Percentiles rank a stretch among this genome's conserved stretches.
Conservation (phyloP, 176 grass and related monocot species). For the Triticum turgidum region DNA sequence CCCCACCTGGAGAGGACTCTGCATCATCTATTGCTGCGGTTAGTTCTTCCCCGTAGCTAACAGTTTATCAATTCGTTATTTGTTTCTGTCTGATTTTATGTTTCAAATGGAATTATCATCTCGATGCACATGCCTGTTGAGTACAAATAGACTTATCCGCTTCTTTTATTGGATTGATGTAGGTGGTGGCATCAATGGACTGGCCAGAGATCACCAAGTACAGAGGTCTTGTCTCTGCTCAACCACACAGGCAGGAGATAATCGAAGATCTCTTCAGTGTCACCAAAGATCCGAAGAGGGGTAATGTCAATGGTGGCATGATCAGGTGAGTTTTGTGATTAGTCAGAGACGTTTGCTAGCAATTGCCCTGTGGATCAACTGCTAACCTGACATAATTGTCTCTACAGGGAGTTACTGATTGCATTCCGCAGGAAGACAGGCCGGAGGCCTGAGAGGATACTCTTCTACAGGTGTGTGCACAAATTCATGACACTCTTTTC, state of each 20-base stretch:
- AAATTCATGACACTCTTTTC: background rate
- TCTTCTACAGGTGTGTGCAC: slow-evolving; percentile 58
- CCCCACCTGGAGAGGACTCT: slow-evolving; percentile 73
- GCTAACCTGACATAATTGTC: slow-evolving; percentile 8
- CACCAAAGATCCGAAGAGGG: slow-evolving; percentile 32
- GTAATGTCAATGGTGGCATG: slow-evolving; percentile 38
- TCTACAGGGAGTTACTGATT: slow-evolving; percentile 52
- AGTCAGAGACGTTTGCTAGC: background rate
- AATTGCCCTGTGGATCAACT: background rate
- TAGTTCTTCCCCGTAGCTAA: slow-evolving; percentile 9
- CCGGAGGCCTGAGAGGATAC: slow-evolving; percentile 43
- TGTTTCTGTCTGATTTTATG: background rate
- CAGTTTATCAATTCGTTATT: background rate
- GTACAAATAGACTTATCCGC: background rate
- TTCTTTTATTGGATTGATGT: slow-evolving; percentile 3
- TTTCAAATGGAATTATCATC: background rate
- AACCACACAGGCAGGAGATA: slow-evolving; percentile 53
- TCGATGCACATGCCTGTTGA: background rate
- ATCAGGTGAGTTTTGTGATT: slow-evolving; percentile 38
- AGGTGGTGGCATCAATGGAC: slow-evolving; percentile 79
- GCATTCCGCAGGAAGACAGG: slow-evolving; percentile 38
- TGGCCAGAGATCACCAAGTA: slow-evolving; percentile 76
- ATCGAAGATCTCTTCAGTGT: slow-evolving; percentile 53
- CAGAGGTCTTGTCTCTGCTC: slow-evolving; percentile 58
- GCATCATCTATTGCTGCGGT: slow-evolving; percentile 83